These are phyloP conservation scores for Avena sativa DNA, from an alignment of 176 grass and related monocot genomes.

Conservation along the genomic window DNA sequence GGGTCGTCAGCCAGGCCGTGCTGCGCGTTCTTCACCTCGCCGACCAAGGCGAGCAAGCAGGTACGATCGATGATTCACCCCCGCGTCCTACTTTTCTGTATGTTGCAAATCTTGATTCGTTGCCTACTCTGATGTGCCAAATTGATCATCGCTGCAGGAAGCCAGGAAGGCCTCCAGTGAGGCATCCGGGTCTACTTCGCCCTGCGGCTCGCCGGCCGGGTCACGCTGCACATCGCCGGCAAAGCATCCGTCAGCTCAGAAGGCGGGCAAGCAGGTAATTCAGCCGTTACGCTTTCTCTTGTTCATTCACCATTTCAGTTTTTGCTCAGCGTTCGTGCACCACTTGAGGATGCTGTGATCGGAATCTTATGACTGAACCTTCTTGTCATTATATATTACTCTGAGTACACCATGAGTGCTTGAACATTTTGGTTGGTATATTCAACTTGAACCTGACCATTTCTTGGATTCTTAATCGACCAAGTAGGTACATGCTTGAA, in stretches of 20 bases:
- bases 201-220: background rate
- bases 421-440: background rate
- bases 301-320: slow-evolving; percentile 3
- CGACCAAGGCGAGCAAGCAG: slow-evolving; percentile 13
- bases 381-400: background rate
- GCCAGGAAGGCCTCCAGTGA: slow-evolving; percentile 21
- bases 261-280: background rate
- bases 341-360: background rate
- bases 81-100: background rate
- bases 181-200: background rate
- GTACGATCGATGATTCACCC: background rate
- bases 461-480: background rate
- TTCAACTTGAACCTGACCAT: background rate
- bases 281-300: background rate
- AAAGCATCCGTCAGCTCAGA: background rate
- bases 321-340: background rate
- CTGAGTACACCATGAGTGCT: background rate
- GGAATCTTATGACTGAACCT: background rate
- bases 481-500: background rate
- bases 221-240: slow-evolving; percentile 5
- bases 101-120: slow-evolving; percentile 18
- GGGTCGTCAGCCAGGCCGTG: slow-evolving; percentile 9
- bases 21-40: slow-evolving; percentile 21
- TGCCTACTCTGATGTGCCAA: background rate
- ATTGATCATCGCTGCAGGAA: background rate